These are phyloP conservation scores for Botrytis sinoallii DNA, from an alignment of 2,329 filamentous ascomycete species.

Conservation along the genomic window DNA sequence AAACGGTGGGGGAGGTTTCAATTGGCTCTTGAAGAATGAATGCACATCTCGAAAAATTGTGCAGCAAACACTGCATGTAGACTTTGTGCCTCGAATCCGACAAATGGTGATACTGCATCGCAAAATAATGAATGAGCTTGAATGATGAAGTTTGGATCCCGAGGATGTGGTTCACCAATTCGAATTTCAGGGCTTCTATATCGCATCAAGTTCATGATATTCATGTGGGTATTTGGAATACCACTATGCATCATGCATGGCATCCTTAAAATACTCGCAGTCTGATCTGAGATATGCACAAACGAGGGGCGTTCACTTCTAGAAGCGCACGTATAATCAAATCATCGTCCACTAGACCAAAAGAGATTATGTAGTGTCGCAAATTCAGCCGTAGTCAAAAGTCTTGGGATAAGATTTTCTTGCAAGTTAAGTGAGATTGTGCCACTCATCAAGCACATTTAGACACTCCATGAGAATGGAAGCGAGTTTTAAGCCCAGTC, in stretches of 20 bases:
- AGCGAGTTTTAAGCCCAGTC: slow-evolving; percentile 6
- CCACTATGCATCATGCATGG: slow-evolving; percentile 5
- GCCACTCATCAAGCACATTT: not conserved
- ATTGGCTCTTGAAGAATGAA: not conserved
- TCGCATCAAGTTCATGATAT: not conserved
- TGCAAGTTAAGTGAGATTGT: slow-evolving; percentile 4
- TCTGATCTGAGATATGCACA: not conserved
- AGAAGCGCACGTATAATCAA: not conserved
- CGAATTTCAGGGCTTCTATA: slow-evolving; percentile 1
- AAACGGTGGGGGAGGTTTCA: not conserved
- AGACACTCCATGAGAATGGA: not conserved
- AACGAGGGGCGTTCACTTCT: not conserved
- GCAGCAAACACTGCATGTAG: not conserved
- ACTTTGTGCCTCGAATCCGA: not conserved
- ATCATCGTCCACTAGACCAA: not conserved
- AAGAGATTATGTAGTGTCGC: not conserved
- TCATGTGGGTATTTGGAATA: slow-evolving; percentile 11
- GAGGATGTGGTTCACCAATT: slow-evolving; percentile 10
- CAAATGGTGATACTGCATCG: not conserved
- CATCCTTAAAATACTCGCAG: not conserved
- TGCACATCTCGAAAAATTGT: not conserved
- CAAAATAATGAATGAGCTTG: not conserved
- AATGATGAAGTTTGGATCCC: not conserved
- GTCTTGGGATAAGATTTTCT: not conserved
- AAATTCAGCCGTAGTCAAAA: slow-evolving; percentile 5